Evolutionary conservation across 257 asterid genomes (phyloP).

Genomic region (Leonotis leonurus): DNA sequence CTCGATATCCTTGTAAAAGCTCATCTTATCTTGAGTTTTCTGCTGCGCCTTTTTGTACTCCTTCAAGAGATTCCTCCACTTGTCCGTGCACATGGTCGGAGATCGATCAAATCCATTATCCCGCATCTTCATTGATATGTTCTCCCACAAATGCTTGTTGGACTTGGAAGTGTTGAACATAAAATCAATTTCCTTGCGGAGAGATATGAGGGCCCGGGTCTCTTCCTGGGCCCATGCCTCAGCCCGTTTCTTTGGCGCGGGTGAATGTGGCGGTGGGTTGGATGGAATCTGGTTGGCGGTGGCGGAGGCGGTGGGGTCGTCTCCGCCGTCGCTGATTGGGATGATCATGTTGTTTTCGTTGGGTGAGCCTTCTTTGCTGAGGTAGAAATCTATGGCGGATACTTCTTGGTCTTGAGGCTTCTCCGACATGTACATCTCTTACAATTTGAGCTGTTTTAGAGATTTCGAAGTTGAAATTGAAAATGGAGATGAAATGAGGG

Average conservation of each 20-base stretch:
- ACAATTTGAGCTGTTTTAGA: neutral
- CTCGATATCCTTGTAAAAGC: slow-evolving; percentile 66
- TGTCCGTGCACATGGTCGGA: slow-evolving; percentile 90
- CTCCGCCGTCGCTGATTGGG: slow-evolving; percentile 29
- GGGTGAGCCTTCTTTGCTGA: slow-evolving; percentile 19
- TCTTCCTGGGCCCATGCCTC: slow-evolving; percentile 96
- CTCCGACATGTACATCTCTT: slow-evolving; percentile 31
- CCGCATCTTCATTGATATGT: slow-evolving; percentile 78
- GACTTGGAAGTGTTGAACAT: slow-evolving; percentile 80
- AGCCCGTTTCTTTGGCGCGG: slow-evolving; percentile 75
- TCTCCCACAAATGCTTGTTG: slow-evolving; percentile 83
- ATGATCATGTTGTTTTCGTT: slow-evolving; percentile 34
- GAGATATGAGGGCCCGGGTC: slow-evolving; percentile 53
- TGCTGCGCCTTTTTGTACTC: slow-evolving; percentile 81
- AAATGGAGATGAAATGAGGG: neutral
- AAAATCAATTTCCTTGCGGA: slow-evolving; percentile 65
- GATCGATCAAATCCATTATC: slow-evolving; percentile 86
- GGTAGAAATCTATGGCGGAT: slow-evolving; percentile 32
- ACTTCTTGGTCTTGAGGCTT: slow-evolving; percentile 25
- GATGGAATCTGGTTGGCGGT: slow-evolving; percentile 22
- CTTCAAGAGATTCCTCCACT: slow-evolving; percentile 88
- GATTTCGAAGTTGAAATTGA: neutral
- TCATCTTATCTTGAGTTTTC: slow-evolving; percentile 47
- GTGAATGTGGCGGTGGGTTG: slow-evolving; percentile 16
- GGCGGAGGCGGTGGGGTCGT: slow-evolving; percentile 21